Evolutionary conservation across 805 yeast species (phyloP), one percentile per base, ranked within the genome.

Genomic region (Kurtzmaniella cleridarum): DNA sequence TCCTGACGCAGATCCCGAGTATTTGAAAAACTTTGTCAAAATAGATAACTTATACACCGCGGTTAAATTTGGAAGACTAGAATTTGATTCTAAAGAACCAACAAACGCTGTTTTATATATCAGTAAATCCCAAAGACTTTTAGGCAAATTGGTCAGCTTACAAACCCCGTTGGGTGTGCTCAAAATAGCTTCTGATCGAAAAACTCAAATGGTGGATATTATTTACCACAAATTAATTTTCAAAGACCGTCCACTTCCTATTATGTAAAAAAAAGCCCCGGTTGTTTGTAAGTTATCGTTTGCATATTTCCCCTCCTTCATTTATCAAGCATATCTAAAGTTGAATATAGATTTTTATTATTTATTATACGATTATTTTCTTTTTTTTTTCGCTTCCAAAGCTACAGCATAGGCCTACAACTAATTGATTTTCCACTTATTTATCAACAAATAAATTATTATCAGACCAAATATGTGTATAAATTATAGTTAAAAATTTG

Each of bases 161-260:
- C 79, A 76, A 9, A 74, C 79, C 0, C 93, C 95, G 0, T 51
- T 84, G 34, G 93, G 81, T 0, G 62, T 85, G 8, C 47, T 85
- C 47, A 68, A 70, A 47, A 66, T 82, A 10, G 66, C 70, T 0
- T 38, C 46, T n/a, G 43, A 54, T 1, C 41, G 47, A 12, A 45
- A 48, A 15, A 43, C 44, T 3, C 44, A 46, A 1, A 59, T 84
- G 47, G 59, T 79, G 8, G 91, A 84, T 53, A 60, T 85, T 1
- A 69, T 85, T 3, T 60, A 60, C 26, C 69, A 73, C 44, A 82
- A 81, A 51, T 57, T 84, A 14, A 67, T 81, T 7, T 85, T 85
- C 53, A 75, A 69, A 35, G 75, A 76, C 30, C 67, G 95, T 45
- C 93, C 95, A 0, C 62, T 85, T 36, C 95, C 95, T 3, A 79